Evolutionary conservation across 2,329 filamentous ascomycete genomes (phyloP).

Genomic region (Arthrinium phaeospermum): DNA sequence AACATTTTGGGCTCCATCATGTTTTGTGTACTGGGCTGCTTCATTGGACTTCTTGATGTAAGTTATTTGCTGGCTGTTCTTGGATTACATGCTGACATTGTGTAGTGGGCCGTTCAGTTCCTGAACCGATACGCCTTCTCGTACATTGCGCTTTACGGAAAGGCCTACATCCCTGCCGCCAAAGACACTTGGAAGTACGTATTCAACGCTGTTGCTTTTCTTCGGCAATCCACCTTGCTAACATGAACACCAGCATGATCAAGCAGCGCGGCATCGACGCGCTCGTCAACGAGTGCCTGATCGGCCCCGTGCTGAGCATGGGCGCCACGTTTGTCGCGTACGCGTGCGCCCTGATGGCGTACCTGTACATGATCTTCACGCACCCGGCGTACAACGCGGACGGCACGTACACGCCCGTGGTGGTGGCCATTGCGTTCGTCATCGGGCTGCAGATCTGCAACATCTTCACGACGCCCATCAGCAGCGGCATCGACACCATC

Average conservation of each 20-base stretch:
- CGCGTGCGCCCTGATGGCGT: constrained; percentile 79
- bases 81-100: background rate
- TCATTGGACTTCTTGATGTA: constrained; percentile 70
- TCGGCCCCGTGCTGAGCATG: constrained; percentile 65
- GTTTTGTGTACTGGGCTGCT: constrained; percentile 77
- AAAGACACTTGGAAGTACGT: constrained; percentile 81
- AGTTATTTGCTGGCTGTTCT: background rate
- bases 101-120: constrained; percentile 84
- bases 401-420: constrained; percentile 72
- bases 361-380: constrained; percentile 85
- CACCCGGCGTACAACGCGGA: constrained; percentile 76
- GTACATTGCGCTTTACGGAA: constrained; percentile 92
- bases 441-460: constrained; percentile 90
- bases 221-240: background rate
- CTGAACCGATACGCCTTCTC: constrained; percentile 93
- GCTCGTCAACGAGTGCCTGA: constrained; percentile 85
- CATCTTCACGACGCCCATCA: constrained; percentile 86
- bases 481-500: constrained; percentile 88
- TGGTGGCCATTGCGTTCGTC: constrained; percentile 66
- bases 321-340: constrained; percentile 80
- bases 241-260: constrained; percentile 66
- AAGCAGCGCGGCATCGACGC: constrained; percentile 91
- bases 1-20: constrained; percentile 68
- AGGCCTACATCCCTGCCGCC: constrained; percentile 82
- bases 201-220: background rate